These are phyloP conservation scores for Sporothrix variecibatus DNA, from an alignment of 2,329 filamentous ascomycete genomes.

Conservation along the genomic window DNA sequence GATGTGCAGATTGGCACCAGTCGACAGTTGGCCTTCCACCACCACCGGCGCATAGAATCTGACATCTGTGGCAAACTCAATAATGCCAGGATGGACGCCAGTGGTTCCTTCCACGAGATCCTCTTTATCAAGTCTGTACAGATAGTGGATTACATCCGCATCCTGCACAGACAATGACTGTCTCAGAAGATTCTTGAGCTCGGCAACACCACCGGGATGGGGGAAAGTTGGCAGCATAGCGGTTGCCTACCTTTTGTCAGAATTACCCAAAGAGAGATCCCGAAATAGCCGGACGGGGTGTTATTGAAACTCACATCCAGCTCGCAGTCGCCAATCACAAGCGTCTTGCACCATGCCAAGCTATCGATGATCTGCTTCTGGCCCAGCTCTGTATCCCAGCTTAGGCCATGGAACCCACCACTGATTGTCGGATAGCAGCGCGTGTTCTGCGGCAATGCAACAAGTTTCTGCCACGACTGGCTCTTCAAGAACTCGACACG, in stretches of 20 bases:
- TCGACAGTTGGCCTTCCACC: background rate
- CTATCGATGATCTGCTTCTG: background rate
- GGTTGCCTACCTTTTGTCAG: background rate
- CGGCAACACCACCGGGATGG: background rate
- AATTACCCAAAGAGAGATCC: too few species aligned
- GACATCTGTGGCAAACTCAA: background rate
- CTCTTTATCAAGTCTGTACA: background rate
- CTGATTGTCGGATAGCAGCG: background rate
- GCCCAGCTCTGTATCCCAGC: background rate
- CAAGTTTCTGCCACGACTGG: background rate
- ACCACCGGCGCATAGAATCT: background rate
- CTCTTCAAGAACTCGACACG: background rate
- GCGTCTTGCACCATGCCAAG: background rate
- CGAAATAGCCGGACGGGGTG: too few species aligned
- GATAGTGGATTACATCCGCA: background rate
- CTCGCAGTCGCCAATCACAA: background rate
- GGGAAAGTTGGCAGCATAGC: background rate
- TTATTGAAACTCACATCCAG: background rate
- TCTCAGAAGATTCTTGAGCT: background rate
- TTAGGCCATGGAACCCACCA: background rate
- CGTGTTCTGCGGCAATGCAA: background rate
- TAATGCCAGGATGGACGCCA: background rate
- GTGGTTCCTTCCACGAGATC: background rate
- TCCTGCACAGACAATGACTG: background rate
- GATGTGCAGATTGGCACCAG: background rate